These are phyloP conservation scores for Geotrichum ghanense DNA, from an alignment of 805 yeast species.

Conservation along the genomic window DNA sequence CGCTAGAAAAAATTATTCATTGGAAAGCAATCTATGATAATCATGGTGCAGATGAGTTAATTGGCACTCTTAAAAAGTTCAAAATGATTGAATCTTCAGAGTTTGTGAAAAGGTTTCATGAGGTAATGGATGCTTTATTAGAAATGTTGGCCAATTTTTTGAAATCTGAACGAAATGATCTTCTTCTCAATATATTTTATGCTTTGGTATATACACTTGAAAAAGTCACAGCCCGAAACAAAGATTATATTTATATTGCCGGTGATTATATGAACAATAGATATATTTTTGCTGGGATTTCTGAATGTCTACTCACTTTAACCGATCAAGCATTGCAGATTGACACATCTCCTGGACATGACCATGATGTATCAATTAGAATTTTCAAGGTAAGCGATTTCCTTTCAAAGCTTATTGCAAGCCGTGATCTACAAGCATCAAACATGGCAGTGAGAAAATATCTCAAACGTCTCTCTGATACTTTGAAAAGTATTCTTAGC, in stretches of 20 bases:
- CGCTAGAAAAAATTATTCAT: constrained; percentile 42
- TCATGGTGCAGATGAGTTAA: constrained; percentile 33
- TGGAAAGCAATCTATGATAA: constrained; percentile 38
- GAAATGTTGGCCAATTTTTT: constrained; percentile 29
- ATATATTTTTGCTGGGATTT: constrained; percentile 36
- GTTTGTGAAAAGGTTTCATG: constrained; percentile 33
- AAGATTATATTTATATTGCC: constrained; percentile 11
- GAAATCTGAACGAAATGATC: constrained; percentile 7
- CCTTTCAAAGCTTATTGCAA: constrained; percentile 11
- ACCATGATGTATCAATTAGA: constrained; percentile 6
- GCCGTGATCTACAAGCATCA: constrained; percentile 9
- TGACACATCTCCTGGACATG: constrained; percentile 5
- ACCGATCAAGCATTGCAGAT: constrained; percentile 5
- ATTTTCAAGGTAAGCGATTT: constrained; percentile 11
- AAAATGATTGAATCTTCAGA: constrained; percentile 43
- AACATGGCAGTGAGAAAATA: constrained; percentile 7
- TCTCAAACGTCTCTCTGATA: constrained; percentile 11
- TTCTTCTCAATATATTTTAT: constrained; percentile 11
- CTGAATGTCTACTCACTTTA: constrained; percentile 25
- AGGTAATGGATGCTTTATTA: constrained; percentile 20
- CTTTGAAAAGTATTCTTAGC: constrained; percentile 7
- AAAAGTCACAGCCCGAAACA: constrained; percentile 13
- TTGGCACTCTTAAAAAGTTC: constrained; percentile 37
- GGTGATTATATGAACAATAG: constrained; percentile 17
- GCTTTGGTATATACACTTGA: constrained; percentile 18